phyloP scores from a whole-genome alignment of 106 monocot species.

The Dendrobium catenatum region DNA sequence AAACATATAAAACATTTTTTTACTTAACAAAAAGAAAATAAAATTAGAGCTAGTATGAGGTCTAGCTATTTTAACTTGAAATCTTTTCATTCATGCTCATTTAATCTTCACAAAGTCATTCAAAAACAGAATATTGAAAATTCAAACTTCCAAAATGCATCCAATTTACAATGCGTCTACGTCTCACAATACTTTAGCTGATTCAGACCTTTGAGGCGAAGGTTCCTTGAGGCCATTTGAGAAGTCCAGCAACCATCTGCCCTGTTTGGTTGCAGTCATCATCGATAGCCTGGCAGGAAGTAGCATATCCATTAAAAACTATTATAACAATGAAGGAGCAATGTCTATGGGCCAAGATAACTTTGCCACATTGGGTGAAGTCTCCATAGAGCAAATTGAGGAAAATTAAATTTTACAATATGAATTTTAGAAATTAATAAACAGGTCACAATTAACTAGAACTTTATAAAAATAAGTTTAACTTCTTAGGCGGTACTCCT shows the following conservation, averaged over 20 bases:
- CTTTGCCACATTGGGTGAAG: neutral
- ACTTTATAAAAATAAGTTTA: too few species aligned
- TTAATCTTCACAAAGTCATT: neutral
- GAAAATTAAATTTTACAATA: neutral
- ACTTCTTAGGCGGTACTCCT: too few species aligned
- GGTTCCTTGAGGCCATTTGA: slow-evolving; percentile 95
- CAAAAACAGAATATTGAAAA: neutral
- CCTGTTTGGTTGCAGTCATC: slow-evolving; percentile 99
- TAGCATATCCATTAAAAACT: neutral
- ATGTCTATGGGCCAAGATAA: neutral
- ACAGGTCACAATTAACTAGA: neutral
- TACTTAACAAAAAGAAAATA: neutral
- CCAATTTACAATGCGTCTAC: neutral
- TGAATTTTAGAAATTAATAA: neutral
- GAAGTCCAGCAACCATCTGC: slow-evolving; percentile 93
- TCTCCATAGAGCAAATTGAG: neutral
- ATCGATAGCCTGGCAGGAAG: slow-evolving; percentile 74
- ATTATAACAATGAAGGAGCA: neutral
- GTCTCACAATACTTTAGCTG: neutral
- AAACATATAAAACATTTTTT: neutral
- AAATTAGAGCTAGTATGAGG: neutral
- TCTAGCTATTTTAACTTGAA: neutral
- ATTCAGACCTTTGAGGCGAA: slow-evolving; percentile 92
- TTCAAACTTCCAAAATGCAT: neutral
- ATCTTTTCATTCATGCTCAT: neutral